These are phyloP conservation scores for Cryptomeria japonica DNA, from an alignment of 75 land plant species.

Conservation along the genomic window DNA sequence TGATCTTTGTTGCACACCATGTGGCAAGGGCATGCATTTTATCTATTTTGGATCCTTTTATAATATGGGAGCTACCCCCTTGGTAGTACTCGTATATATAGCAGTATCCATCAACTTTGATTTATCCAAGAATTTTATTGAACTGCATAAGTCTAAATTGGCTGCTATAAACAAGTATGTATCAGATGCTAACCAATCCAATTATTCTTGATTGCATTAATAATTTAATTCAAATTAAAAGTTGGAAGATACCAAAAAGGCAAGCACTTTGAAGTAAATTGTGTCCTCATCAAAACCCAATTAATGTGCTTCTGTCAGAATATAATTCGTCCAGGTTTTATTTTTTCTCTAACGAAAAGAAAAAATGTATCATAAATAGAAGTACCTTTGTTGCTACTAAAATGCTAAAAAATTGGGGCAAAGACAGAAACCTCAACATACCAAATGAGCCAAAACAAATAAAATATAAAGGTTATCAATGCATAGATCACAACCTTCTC, in stretches of 20 bases:
- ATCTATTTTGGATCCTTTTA: too few species aligned
- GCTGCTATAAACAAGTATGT: neutral
- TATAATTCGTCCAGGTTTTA: neutral
- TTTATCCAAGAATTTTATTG: neutral
- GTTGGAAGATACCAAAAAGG: neutral
- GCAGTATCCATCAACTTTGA: too few species aligned
- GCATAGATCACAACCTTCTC: slow-evolving; percentile 37
- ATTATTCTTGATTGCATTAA: neutral
- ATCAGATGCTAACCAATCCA: neutral
- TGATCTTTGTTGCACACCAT: too few species aligned
- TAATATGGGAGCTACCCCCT: too few species aligned
- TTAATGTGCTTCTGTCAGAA: neutral
- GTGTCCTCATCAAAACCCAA: neutral
- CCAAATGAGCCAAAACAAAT: neutral
- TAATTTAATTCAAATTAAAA: too few species aligned
- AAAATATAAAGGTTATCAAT: neutral
- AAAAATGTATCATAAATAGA: neutral
- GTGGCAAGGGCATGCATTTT: too few species aligned
- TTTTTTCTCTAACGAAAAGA: neutral
- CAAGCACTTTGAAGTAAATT: neutral
- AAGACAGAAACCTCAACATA: neutral
- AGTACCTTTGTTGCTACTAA: neutral
- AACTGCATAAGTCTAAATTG: neutral
- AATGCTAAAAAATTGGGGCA: neutral
- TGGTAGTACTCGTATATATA: too few species aligned